phyloP scores from a whole-genome alignment of 2,329 filamentous ascomycete species.

The Aspergillus sp. region DNA sequence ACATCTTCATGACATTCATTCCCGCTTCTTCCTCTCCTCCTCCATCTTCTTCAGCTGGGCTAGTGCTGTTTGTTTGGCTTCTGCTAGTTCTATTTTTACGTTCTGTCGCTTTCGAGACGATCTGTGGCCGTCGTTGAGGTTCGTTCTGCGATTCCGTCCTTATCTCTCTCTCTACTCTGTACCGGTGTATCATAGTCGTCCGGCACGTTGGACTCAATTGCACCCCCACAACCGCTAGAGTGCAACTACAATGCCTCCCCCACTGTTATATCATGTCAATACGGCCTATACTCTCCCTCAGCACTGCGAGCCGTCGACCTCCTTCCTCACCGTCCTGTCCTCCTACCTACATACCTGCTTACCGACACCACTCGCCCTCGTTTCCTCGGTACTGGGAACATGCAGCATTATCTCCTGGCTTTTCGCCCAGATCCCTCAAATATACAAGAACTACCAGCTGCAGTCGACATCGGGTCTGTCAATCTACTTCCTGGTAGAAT shows the following conservation, averaged over 20 bases:
- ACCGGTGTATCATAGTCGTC: background rate
- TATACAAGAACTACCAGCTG: conserved; percentile 58
- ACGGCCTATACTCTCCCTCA: conserved; percentile 38
- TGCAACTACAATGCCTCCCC: conserved; percentile 19
- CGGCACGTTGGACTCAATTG: background rate
- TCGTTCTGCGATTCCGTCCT: background rate
- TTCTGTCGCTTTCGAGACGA: background rate
- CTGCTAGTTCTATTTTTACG: background rate
- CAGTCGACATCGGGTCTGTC: conserved; percentile 58
- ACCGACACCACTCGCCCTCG: conserved; percentile 54
- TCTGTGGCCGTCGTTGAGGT: background rate
- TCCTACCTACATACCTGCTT: conserved; percentile 54
- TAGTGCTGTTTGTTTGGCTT: no score
- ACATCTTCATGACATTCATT: no score
- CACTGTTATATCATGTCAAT: conserved; percentile 20
- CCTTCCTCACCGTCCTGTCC: conserved; percentile 51
- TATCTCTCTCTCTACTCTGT: background rate
- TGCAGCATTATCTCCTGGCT: conserved; percentile 60
- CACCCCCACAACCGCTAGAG: background rate
- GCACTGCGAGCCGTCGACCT: conserved; percentile 53
- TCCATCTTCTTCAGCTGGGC: no score
- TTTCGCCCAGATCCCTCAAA: conserved; percentile 61
- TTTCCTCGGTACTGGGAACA: conserved; percentile 53
- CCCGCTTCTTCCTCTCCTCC: no score
- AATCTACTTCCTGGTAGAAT: conserved; percentile 58